Evolutionary conservation across 805 yeast genomes (phyloP), one percentile per base, ranked within the genome.

Genomic region (Pichia rugopelliculosa): DNA sequence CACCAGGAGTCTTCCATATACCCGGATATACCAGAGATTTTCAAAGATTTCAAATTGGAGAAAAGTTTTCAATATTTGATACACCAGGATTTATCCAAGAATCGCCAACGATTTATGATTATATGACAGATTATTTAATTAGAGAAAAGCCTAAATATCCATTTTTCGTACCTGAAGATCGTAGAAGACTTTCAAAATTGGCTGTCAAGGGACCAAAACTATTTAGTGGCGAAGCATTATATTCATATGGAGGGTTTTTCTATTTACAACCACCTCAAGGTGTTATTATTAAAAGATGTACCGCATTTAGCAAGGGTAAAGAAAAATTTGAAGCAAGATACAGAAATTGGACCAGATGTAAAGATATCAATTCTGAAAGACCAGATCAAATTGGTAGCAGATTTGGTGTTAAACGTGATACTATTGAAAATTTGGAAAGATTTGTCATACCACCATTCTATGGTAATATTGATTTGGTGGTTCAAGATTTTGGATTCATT

Each of bases 21-120:
- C 96, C 96, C 0, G 88, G 88, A 24, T 77, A 81, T 60, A 88
- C 96, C 0, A 72, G 87, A 56, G 73, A 69, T 4, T 56, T 72
- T 13, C 72, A 76, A 47, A 66, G 63, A 5, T 76, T 64, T 53
- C 56, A 62, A 8, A 11, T 46, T 21, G 38, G 17, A 20, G 42
- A 26, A 15, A 33, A 21, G 13, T 36, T 41, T 13, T 39, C 38
- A 8, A 53, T 75, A 3, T 59, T 64, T 44, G 81, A 76, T 54
- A 74, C 74, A 1, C 80, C 80, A 0, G 80, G 80, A 0, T 75
- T 71, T 50, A 55, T 65, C 17, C 50, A 56, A 0, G 7, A 41
- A 4, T 48, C 57, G 9, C 56, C 54, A 20, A 72, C 69, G 1
- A 50, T 69, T 7, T 63, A 59, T 46, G 52, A 58, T n/a, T 56